Evolutionary conservation across 495 filamentous ascomycete species (phyloP), one percentile per base, ranked within the genome.

Genomic region (Viridothelium virens): DNA sequence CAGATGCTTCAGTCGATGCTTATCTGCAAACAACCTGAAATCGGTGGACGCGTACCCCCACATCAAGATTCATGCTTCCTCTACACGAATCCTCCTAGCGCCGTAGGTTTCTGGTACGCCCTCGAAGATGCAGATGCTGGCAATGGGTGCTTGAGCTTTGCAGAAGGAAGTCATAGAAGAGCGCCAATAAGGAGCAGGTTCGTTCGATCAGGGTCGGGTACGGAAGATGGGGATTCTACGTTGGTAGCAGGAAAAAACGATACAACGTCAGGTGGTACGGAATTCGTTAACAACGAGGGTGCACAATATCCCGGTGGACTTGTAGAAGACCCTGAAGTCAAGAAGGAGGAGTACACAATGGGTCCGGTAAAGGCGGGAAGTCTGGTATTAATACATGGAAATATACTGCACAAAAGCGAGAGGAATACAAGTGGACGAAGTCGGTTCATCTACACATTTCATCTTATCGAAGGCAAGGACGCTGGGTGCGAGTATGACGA

Each of bases 1-100:
- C 77, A 80, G 44, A 82, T 89, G 1, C 80, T 98, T 66, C 94
- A 98, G 80, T 92, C 88, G 71, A 98, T 98, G 94, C 83, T 97
- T 7, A 98, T 98, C 69, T 96, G 91, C 83, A 98, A 98, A 74
- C 94, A 97, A 77, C 93, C 94, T 7, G 89, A 92, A 74, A 97
- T 98, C 44, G 94, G 94, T 33, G 94, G 89, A 16, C 85, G 86
- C 0, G 94, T 97, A 46, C 90, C 85, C 2, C 82, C 89, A 16
- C 94, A 98, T 75, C 92, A 95, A 74, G 94, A 97, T 77, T 88
- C 83, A 63, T 91, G 91, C 12, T 98, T 97, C 71, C 68, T 98
- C 63, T 98, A 97, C 65, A 97, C 94, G 11, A 79, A 91, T 67
- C 91, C 94, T 61, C 93, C 93, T 1, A 88, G 84, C 48, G 93